Percentiles rank a stretch among this genome's conserved stretches.
These are phyloP conservation scores for Tylopilus rubrobrunneus DNA, from an alignment of 768 basidiomycete genomes.

Conservation along the genomic window DNA sequence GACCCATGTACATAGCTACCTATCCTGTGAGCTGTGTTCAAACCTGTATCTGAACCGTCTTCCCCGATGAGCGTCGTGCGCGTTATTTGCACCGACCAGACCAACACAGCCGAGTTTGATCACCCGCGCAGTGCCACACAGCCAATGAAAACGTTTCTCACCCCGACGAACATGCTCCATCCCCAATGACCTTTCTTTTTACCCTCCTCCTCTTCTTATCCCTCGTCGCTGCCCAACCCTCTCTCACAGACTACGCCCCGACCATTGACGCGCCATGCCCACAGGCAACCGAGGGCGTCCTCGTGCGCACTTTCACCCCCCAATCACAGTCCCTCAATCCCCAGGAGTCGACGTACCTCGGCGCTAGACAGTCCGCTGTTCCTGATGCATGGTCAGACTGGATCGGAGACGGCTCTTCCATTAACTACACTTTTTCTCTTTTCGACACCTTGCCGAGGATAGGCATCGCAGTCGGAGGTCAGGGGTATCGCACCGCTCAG, in stretches of 20 bases:
- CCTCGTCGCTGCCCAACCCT: constrained; percentile 4
- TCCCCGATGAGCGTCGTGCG: too few species aligned
- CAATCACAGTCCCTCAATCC: constrained; percentile 49
- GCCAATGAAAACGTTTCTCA: not conserved
- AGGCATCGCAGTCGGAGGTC: constrained; percentile 67
- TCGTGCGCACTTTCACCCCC: constrained; percentile 51
- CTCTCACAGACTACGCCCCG: constrained; percentile 52
- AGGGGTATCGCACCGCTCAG: constrained; percentile 64
- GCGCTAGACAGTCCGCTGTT: constrained; percentile 37
- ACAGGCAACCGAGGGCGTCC: constrained; percentile 34
- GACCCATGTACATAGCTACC: not conserved
- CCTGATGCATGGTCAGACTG: constrained; percentile 54
- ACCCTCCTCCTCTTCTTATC: not conserved
- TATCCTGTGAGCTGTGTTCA: not conserved
- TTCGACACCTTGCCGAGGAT: constrained; percentile 48
- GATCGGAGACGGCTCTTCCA: constrained; percentile 49
- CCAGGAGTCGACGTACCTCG: constrained; percentile 46
- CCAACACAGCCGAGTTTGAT: constrained; percentile 10
- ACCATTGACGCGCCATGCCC: constrained; percentile 47
- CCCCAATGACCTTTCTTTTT: constrained; percentile 1
- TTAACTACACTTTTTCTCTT: constrained; percentile 49
- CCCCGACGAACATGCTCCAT: constrained; percentile 6
- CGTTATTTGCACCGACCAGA: too few species aligned
- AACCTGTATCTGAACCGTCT: not conserved
- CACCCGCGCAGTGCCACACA: constrained; percentile 6